Base-by-base conservation (phyloP, 164 flowering plant genomes). In the Vitis amurensis region DNA sequence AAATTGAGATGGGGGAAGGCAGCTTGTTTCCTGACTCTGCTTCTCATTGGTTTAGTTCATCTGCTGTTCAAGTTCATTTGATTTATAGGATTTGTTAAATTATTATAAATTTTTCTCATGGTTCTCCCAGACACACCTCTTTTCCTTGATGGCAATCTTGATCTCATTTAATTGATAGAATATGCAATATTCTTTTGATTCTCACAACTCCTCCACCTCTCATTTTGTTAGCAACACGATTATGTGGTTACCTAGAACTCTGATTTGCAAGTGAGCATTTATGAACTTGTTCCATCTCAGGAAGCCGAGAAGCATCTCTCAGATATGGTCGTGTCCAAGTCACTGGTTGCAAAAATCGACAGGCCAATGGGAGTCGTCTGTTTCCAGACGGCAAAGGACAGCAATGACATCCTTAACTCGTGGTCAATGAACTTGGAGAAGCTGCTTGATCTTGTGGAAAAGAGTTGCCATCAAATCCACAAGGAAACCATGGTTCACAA, bases 391-490 rank as follows among this genome's bases (percentile, higher is more conserved):
- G 83, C 89, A 7, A 88, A 93, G 80, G 95, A 93, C 73, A 91
- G 95, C 86, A 93, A 90, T 65, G 97, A 93, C 71, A 80, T 93
- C 63, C 86, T 95, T 9, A 95, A 95, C 79, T 90, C 95, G 11
- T 93, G 99, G 99, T 78, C 99, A 8, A 47, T 57, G 72, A 95
- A 93, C 87, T 83, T 95, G 80, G 98, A 95, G 84, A 93, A 90
- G 83, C 80, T 95, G 74, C 97, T 91, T 53, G 98, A 91, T 76
- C 96, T 90, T 60, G 98, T 95, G 12, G 99, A 93, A 77, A 95
- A 95, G 88, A 93, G 97, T 74, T 93, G 99, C 86, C 98, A 93
- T 77, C 99, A 93, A 83, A 95, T 95, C 50, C 97, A 95, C 87
- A 93, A 93, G 81, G 99, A 95, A 72, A 95, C 89, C 63, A 91